Evolutionary conservation across 495 filamentous ascomycete species (phyloP).

Genomic region (Aspergillus bertholletiae): DNA sequence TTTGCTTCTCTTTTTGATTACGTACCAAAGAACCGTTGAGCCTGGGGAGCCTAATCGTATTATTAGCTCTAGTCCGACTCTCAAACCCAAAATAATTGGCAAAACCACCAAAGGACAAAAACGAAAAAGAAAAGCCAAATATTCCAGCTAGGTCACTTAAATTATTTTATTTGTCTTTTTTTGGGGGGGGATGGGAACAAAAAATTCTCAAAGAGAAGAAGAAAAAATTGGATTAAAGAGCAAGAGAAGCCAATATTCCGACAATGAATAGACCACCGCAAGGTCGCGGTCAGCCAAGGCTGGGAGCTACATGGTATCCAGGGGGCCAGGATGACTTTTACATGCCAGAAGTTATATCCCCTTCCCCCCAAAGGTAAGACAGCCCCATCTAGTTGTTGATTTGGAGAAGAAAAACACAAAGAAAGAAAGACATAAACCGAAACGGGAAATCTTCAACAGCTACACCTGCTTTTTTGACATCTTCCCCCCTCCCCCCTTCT

Average conservation of each 20-base stretch:
- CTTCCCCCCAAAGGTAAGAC: conserved; percentile 84
- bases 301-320: conserved; percentile 88
- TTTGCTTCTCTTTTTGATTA: conserved; percentile 7
- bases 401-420: background rate
- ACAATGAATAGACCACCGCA: conserved; percentile 41
- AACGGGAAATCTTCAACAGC: background rate
- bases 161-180: no score
- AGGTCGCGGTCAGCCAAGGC: conserved; percentile 45
- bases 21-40: conserved; percentile 7
- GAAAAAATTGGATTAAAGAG: conserved; percentile 1
- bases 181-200: no score
- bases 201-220: background rate
- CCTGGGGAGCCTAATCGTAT: conserved; percentile 1
- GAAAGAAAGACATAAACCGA: background rate
- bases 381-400: background rate
- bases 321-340: conserved; percentile 87
- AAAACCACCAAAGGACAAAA: conserved; percentile 4
- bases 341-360: conserved; percentile 72
- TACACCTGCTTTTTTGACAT: background rate
- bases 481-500: background rate
- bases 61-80: conserved; percentile 11
- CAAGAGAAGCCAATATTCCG: background rate
- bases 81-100: conserved; percentile 9
- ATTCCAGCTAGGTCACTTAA: no score
- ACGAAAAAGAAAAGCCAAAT: conserved; percentile 11